A percentile compares a stretch with the other conserved stretches of the same genome.
phyloP scores from a whole-genome alignment of 2,329 filamentous ascomycete genomes.

The Hawksworthiomyces lignivorus region DNA sequence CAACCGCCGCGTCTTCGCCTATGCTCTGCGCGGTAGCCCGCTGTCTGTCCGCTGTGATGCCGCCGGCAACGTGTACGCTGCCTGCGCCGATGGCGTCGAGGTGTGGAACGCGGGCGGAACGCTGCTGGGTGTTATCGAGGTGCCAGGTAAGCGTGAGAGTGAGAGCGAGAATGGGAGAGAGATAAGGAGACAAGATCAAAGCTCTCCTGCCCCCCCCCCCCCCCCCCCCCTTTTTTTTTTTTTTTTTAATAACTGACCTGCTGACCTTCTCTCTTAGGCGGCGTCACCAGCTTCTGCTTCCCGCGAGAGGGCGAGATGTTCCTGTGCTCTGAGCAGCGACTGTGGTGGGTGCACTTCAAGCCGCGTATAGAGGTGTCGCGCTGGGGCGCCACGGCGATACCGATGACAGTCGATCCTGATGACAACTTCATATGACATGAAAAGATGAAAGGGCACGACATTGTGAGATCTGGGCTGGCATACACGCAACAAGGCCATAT shows the following conservation, averaged over 20 bases:
- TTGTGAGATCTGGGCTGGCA: too few species aligned
- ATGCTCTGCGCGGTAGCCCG: slow-evolving; percentile 37
- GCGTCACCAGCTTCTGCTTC: slow-evolving; percentile 38
- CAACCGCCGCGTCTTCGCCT: slow-evolving; percentile 46
- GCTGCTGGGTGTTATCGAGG: slow-evolving; percentile 33
- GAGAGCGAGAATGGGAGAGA: too few species aligned
- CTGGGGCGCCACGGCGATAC: background rate
- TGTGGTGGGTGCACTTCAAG: slow-evolving; percentile 34
- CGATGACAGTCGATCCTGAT: slow-evolving; percentile 3
- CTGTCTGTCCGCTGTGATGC: slow-evolving; percentile 33
- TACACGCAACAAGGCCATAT: too few species aligned
- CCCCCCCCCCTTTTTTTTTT: too few species aligned
- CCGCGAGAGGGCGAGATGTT: slow-evolving; percentile 35
- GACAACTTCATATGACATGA: slow-evolving; percentile 9
- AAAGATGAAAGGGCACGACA: too few species aligned
- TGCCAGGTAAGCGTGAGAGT: slow-evolving; percentile 22
- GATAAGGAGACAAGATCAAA: too few species aligned
- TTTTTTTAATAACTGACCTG: too few species aligned
- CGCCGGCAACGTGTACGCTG: slow-evolving; percentile 38
- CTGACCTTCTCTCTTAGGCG: slow-evolving; percentile 19
- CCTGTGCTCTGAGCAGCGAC: slow-evolving; percentile 36
- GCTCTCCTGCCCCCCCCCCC: too few species aligned
- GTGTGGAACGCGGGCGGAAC: slow-evolving; percentile 37
- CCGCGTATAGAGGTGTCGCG: background rate
- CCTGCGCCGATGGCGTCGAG: slow-evolving; percentile 41